Percentiles rank a stretch among this genome's conserved stretches.
Conservation (phyloP, 2,329 filamentous ascomycete species). For the Fusarium sp. region DNA sequence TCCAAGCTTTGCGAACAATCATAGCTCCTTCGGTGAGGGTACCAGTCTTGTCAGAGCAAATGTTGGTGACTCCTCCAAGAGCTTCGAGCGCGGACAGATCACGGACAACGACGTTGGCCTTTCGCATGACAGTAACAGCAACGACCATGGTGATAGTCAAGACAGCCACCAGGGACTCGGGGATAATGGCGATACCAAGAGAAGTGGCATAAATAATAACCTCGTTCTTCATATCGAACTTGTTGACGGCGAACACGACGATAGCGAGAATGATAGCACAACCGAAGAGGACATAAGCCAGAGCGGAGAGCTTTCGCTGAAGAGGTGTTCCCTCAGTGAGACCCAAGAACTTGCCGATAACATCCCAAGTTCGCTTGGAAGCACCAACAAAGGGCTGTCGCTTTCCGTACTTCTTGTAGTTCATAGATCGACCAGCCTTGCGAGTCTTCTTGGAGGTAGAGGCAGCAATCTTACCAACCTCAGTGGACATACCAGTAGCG, state of each 20-base stretch:
- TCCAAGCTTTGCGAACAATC: conserved; percentile 75
- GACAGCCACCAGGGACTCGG: conserved; percentile 74
- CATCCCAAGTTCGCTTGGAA: conserved; percentile 60
- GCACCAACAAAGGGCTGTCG: conserved; percentile 61
- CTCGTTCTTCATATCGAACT: conserved; percentile 62
- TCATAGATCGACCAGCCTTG: conserved; percentile 66
- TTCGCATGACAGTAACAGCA: conserved; percentile 72
- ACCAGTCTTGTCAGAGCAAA: conserved; percentile 80
- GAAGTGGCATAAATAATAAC: conserved; percentile 70
- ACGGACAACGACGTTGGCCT: conserved; percentile 72
- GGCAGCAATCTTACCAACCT: conserved; percentile 76
- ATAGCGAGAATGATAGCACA: conserved; percentile 71
- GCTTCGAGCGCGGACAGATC: conserved; percentile 76
- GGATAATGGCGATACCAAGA: conserved; percentile 71
- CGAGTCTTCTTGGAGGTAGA: conserved; percentile 64
- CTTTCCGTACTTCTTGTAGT: conserved; percentile 65
- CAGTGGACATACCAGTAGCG: conserved; percentile 77
- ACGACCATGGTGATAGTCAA: conserved; percentile 78
- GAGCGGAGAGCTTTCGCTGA: conserved; percentile 80
- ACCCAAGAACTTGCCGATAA: conserved; percentile 69
- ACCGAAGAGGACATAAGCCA: conserved; percentile 81
- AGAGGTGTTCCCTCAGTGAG: conserved; percentile 78
- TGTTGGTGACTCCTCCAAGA: conserved; percentile 77
- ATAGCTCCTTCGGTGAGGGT: conserved; percentile 77
- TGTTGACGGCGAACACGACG: conserved; percentile 69